phyloP scores from a whole-genome alignment of 148 eudicot genomes.

The Drosera capensis region DNA sequence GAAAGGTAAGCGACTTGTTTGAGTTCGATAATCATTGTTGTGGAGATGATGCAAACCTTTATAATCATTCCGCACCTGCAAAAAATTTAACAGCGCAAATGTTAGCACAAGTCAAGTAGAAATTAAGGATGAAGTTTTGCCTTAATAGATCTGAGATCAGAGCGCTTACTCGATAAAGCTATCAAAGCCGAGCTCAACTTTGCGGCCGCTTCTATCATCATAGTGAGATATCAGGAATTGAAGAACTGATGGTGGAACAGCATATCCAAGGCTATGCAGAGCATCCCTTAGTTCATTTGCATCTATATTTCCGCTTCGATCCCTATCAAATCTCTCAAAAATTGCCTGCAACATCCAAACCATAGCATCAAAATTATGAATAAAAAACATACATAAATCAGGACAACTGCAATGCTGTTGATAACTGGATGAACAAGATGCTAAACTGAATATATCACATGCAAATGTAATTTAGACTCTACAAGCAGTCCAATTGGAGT shows the following conservation, averaged over 20 bases:
- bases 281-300: conserved; percentile 50
- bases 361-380: not conserved
- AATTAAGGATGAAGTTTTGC: not conserved
- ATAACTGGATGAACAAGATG: not conserved
- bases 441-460: not conserved
- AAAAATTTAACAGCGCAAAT: conserved; percentile 3
- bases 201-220: conserved; percentile 30
- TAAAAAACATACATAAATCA: not conserved
- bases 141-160: not conserved
- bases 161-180: conserved; percentile 60
- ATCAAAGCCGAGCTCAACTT: conserved; percentile 43
- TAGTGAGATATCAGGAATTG: conserved; percentile 49
- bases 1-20: not conserved
- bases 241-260: conserved; percentile 60
- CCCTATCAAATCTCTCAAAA: conserved; percentile 66
- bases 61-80: conserved; percentile 68
- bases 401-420: not conserved
- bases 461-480: not conserved
- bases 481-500: not conserved
- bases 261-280: conserved; percentile 51
- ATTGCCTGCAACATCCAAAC: conserved; percentile 28
- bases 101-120: conserved; percentile 3
- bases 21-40: not conserved
- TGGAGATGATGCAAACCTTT: conserved; percentile 29
- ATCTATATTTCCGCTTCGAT: conserved; percentile 60